These are phyloP conservation scores for Musa acuminata DNA, from an alignment of 176 grass and related monocot genomes.

Conservation along the genomic window DNA sequence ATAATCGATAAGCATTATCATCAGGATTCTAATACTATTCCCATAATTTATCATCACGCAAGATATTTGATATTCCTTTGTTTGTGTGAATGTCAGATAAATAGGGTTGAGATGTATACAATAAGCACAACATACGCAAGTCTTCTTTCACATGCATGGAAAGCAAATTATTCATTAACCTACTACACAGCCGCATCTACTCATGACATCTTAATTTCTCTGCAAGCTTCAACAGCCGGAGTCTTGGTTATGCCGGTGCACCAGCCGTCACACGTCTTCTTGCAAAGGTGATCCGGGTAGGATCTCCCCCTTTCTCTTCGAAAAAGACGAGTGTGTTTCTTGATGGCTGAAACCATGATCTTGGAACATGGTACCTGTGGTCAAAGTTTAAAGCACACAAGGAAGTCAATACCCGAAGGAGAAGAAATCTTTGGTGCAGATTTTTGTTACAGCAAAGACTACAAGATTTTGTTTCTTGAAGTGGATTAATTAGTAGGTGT, in stretches of 20 bases:
- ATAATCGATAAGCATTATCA: no score
- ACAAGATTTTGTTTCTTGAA: no score
- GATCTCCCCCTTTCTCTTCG: conserved; percentile 86
- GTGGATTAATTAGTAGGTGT: no score
- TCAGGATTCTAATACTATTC: no score
- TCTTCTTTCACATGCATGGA: no score
- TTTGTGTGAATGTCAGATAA: no score
- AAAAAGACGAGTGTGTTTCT: conserved; percentile 80
- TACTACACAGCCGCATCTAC: background rate
- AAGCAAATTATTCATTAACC: no score
- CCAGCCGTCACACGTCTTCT: conserved; percentile 42
- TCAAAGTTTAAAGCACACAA: conserved; percentile 14
- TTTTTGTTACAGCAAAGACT: no score
- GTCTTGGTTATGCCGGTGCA: conserved; percentile 67
- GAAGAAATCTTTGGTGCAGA: background rate
- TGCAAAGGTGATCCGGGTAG: conserved; percentile 66
- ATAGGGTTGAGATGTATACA: no score
- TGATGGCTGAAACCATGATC: conserved; percentile 80
- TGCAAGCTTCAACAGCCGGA: conserved; percentile 62
- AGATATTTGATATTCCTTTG: no score
- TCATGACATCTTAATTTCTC: background rate
- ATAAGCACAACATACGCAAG: no score
- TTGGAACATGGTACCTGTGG: conserved; percentile 81
- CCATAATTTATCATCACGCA: no score
- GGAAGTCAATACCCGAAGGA: background rate